Evolutionary conservation across 306 rosid genomes (phyloP), one percentile per base, ranked within the genome.

Genomic region (Castanea sativa): DNA sequence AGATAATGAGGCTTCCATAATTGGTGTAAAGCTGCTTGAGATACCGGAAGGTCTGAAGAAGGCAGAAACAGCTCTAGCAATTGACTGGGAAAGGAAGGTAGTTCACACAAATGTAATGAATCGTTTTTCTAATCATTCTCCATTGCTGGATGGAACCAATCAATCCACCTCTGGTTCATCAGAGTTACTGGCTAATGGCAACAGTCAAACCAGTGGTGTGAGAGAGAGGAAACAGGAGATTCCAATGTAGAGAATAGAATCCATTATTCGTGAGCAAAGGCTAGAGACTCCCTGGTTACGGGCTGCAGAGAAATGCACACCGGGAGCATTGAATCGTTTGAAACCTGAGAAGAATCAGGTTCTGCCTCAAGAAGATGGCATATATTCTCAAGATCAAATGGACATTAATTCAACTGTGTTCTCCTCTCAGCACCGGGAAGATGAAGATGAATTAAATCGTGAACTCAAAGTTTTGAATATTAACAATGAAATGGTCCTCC

Each of bases 251-350:
- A 90, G 98, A 87, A 89, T 95, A 79, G 99, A 93, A 77, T 93
- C 98, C 85, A 93, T 93, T 82, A 90, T 95, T 74, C 96, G 92
- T 2, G 99, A 95, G 79, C 97, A 95, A 80, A 90, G 93, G 85
- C 86, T 95, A 80, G 99, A 95, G 87, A 95, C 93, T 73, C 98
- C 99, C 5, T 95, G 98, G 99, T 82, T 93, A 75, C 98, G 90
- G 86, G 91, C 93, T 10, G 91, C 85, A 64, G 99, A 90, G 78
- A 95, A 90, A 78, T 96, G 99, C 75, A 93, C 98, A 51, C 97
- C 98, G 16, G 93, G 97, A 81, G 88, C 96, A 2, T 70, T 95
- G 91, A 90, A 76, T 88, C 90, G 89, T 73, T 77, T 86, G 84
- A 93, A 90, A 85, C 98, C 97, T 1, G 99, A 91, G 87, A 91